phyloP scores from a whole-genome alignment of 2,329 filamentous ascomycete genomes.

The Aspergillus glaucus region DNA sequence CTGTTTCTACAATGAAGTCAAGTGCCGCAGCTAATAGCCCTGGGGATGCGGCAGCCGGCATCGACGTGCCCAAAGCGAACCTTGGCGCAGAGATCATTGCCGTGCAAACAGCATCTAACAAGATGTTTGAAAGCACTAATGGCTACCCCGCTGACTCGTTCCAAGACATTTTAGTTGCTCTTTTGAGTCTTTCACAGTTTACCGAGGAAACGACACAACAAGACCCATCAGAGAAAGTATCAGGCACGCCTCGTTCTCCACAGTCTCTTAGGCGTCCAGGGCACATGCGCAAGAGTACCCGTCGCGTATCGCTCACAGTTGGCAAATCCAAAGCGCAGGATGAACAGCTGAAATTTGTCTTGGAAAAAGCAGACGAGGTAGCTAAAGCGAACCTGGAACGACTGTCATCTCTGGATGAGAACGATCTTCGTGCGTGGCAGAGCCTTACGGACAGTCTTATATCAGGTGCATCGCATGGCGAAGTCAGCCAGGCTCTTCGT shows the following conservation, averaged over 20 bases:
- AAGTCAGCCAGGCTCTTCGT: slow-evolving; percentile 34
- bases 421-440: slow-evolving; percentile 69
- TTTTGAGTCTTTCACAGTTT: slow-evolving; percentile 61
- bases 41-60: slow-evolving; percentile 20
- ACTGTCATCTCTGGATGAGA: slow-evolving; percentile 57
- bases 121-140: slow-evolving; percentile 83
- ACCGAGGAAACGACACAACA: slow-evolving; percentile 42
- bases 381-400: slow-evolving; percentile 69
- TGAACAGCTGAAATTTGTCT: slow-evolving; percentile 47
- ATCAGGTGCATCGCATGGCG: slow-evolving; percentile 35
- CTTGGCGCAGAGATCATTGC: slow-evolving; percentile 77
- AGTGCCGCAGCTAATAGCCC: slow-evolving; percentile 18
- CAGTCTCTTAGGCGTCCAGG: slow-evolving; percentile 20
- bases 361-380: slow-evolving; percentile 68
- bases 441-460: slow-evolving; percentile 54
- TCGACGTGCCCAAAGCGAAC: slow-evolving; percentile 52
- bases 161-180: slow-evolving; percentile 65
- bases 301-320: slow-evolving; percentile 36
- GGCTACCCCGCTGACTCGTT: slow-evolving; percentile 85
- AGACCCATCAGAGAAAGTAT: slow-evolving; percentile 47
- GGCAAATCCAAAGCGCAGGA: slow-evolving; percentile 38
- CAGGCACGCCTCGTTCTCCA: slow-evolving; percentile 33
- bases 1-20: slow-evolving; percentile 27
- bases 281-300: slow-evolving; percentile 30
- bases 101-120: slow-evolving; percentile 77